Evolutionary conservation across 2,329 filamentous ascomycete genomes (phyloP), one percentile per base, ranked within the genome.

Genomic region (Ophiostoma ulmi): DNA sequence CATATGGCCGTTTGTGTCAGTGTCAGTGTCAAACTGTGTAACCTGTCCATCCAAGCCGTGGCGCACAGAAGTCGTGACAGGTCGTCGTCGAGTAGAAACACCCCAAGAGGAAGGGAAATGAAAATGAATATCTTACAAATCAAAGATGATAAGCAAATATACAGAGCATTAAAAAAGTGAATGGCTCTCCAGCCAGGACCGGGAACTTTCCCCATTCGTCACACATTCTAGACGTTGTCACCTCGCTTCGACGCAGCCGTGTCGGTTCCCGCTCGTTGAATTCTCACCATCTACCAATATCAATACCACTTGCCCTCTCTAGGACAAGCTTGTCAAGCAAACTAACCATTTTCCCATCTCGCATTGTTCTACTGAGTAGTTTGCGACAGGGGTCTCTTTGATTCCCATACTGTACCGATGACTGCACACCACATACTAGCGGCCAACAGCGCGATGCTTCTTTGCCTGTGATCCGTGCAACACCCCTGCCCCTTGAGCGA

Each of bases 141-240:
- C 14, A 55, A 55, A 26, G 2, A 1, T n/a, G n/a, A n/a, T n/a
- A 22, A 55, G n/a, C 26, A 5, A 26, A 11, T 10, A 22, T 8
- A 58, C 2, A 26, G 1, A 58, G 22, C 8, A 58, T 8, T 13
- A 11, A 58, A 58, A 10, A 26, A 58, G 20, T n/a, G 1, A 13
- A 35, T 35, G 17, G 26, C 22, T 31, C 55, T 61, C 55, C 22
- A 11, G 52, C 55, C 17, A 61, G 26, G 26, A 13, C 26, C 55
- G 55, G 55, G 22, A 26, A 61, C 14, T 17, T 61, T 31, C 55
- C 26, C 26, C 13, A 14, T 61, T 61, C 55, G 55, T 35, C 55
- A 31, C 14, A 35, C 26, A 35, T 35, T 63, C 58, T 35, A 35
- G 58, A 63, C 58, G 58, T 63, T 63, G 58, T 63, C 26, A 63